Conservation (phyloP, 2,329 filamentous ascomycete genomes). For the Arthrocladium fulminans region DNA sequence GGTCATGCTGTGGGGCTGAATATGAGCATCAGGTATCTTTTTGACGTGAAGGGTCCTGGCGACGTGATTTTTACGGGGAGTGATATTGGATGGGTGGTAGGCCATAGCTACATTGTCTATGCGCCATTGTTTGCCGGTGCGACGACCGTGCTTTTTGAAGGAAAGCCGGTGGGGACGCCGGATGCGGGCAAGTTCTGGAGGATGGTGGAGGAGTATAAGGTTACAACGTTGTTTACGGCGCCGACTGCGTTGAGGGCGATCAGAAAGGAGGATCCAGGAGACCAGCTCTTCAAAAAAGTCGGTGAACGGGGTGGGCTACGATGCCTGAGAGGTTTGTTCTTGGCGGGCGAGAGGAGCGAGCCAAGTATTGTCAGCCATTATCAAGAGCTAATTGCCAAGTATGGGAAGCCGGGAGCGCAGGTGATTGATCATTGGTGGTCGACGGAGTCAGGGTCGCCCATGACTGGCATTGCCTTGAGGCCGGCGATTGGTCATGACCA, state of each 20-base stretch:
- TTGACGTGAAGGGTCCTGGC: conserved; percentile 71
- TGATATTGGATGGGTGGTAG: conserved; percentile 85
- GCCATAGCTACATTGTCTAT: conserved; percentile 81
- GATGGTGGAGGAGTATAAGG: conserved; percentile 70
- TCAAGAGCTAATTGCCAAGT: conserved; percentile 58
- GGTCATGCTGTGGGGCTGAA: conserved; percentile 81
- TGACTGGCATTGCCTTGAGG: conserved; percentile 56
- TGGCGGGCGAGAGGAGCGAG: conserved; percentile 84
- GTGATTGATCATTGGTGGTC: conserved; percentile 71
- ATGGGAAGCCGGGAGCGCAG: conserved; percentile 54
- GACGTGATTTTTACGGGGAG: conserved; percentile 74
- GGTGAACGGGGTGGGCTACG: conserved; percentile 63
- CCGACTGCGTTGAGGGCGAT: conserved; percentile 83
- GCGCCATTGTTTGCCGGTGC: conserved; percentile 77
- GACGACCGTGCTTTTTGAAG: conserved; percentile 80
- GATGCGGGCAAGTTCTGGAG: conserved; percentile 85
- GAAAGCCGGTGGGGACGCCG: conserved; percentile 86
- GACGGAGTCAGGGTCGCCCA: conserved; percentile 60
- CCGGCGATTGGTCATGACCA: conserved; percentile 49
- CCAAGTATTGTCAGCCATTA: conserved; percentile 77
- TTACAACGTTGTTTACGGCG: conserved; percentile 76
- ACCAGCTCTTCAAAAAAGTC: conserved; percentile 53
- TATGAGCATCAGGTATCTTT: conserved; percentile 72
- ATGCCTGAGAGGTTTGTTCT: conserved; percentile 64
- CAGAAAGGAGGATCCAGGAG: conserved; percentile 72